Evolutionary conservation across 1,284 basidiomycete genomes (phyloP).

Genomic region (Apiotrichum montevideense): DNA sequence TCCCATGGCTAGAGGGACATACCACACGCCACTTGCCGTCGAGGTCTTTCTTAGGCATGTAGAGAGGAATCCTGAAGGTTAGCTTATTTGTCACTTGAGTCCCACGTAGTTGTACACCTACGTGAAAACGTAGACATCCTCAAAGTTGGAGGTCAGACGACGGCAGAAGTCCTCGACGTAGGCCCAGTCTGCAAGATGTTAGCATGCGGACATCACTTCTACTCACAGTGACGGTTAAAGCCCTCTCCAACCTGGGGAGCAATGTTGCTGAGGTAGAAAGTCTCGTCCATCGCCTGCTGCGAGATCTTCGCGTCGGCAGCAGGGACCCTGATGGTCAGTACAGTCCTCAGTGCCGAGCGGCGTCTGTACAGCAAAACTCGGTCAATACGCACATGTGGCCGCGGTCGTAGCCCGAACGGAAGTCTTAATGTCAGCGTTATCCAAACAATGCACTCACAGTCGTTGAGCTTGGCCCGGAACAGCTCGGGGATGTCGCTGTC

Average conservation of each 20-base stretch:
- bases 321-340: conserved; percentile 61
- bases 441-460: conserved; percentile 51
- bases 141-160: conserved; percentile 72
- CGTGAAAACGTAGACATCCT: conserved; percentile 96
- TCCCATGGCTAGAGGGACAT: conserved; percentile 42
- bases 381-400: conserved; percentile 69
- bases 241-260: conserved; percentile 96
- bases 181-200: conserved; percentile 70
- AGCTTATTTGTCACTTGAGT: no score
- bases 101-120: conserved; percentile 16
- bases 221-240: conserved; percentile 91
- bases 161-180: conserved; percentile 95
- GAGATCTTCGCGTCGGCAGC: conserved; percentile 88
- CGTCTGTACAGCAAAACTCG: no score
- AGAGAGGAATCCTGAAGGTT: conserved; percentile 65
- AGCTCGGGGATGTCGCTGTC: conserved; percentile 68
- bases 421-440: conserved; percentile 51
- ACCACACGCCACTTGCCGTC: conserved; percentile 95
- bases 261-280: conserved; percentile 90
- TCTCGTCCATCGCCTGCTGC: conserved; percentile 92
- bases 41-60: conserved; percentile 72
- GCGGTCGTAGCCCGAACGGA: conserved; percentile 89
- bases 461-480: conserved; percentile 79
- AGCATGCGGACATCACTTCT: not conserved
- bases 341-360: not conserved